A percentile compares a stretch with the other conserved stretches of the same genome.
These are phyloP conservation scores for Lactifluus hygrophoroides DNA, from an alignment of 768 basidiomycete species.

Conservation along the genomic window DNA sequence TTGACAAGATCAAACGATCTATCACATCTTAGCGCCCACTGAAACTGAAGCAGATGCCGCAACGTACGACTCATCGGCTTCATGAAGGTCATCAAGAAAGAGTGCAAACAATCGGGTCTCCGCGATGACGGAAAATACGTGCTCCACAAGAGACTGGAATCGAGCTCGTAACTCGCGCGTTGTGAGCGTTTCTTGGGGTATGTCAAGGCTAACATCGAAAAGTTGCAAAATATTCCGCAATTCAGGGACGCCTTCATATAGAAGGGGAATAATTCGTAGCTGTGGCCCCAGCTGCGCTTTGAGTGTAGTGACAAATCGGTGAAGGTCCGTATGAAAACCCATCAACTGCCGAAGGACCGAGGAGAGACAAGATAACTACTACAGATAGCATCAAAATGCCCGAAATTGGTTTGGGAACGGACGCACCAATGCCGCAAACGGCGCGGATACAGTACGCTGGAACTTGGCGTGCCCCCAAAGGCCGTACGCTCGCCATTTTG, in stretches of 20 bases:
- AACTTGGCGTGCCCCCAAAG: conserved; percentile 76
- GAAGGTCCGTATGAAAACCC: conserved; percentile 62
- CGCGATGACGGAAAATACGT: conserved; percentile 58
- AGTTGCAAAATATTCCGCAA: conserved; percentile 51
- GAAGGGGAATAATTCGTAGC: conserved; percentile 55
- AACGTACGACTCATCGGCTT: conserved; percentile 57
- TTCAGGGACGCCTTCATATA: conserved; percentile 66
- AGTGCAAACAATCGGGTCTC: conserved; percentile 64
- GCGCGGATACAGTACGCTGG: conserved; percentile 53
- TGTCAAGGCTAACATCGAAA: conserved; percentile 44
- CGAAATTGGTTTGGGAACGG: background rate
- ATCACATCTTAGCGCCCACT: conserved; percentile 4
- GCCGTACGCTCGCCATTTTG: conserved; percentile 62
- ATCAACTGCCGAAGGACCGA: conserved; percentile 66
- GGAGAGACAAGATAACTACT: conserved; percentile 56
- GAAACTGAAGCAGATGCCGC: conserved; percentile 9
- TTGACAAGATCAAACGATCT: conserved; percentile 61
- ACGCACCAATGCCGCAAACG: conserved; percentile 56
- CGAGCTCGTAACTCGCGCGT: conserved; percentile 56
- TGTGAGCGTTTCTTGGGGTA: conserved; percentile 46
- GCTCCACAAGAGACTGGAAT: conserved; percentile 63
- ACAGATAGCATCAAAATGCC: conserved; percentile 3
- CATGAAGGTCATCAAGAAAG: conserved; percentile 67
- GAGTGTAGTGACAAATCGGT: conserved; percentile 53
- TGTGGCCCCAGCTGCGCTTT: conserved; percentile 60